phyloP scores from a whole-genome alignment of 176 grass and related monocot genomes.

The Ampelocalamus luodianensis region DNA sequence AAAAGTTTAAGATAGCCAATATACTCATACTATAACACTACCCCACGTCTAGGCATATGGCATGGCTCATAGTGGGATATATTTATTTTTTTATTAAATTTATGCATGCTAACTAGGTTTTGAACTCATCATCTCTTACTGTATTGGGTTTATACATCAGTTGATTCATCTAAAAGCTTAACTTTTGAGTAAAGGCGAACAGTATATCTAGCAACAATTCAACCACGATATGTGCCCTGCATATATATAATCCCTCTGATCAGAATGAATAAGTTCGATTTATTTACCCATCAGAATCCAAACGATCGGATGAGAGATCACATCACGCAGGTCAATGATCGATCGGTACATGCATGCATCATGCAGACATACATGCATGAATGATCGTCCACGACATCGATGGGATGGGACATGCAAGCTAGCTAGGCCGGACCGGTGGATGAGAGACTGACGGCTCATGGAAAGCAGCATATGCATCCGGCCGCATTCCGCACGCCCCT shows the following conservation, averaged over 20 bases:
- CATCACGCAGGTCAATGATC: background rate
- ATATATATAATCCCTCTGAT: background rate
- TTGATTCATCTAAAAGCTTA: too few species aligned
- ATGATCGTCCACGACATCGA: background rate
- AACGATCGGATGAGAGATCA: slow-evolving; percentile 6
- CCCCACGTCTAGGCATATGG: too few species aligned
- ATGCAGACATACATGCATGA: background rate
- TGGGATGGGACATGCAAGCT: background rate
- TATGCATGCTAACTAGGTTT: too few species aligned
- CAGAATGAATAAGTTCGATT: background rate
- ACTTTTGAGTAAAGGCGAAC: too few species aligned
- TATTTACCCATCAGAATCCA: background rate
- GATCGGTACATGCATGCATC: background rate
- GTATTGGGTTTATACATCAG: too few species aligned
- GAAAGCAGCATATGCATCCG: background rate
- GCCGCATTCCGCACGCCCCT: background rate
- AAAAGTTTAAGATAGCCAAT: too few species aligned
- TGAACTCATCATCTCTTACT: too few species aligned
- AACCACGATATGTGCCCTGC: too few species aligned
- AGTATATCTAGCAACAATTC: too few species aligned
- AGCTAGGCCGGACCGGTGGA: background rate
- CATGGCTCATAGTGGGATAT: too few species aligned
- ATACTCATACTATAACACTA: too few species aligned
- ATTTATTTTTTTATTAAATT: too few species aligned
- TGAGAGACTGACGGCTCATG: background rate